Evolutionary conservation across 306 rosid genomes (phyloP).

Genomic region (Citrullus colocynthis): DNA sequence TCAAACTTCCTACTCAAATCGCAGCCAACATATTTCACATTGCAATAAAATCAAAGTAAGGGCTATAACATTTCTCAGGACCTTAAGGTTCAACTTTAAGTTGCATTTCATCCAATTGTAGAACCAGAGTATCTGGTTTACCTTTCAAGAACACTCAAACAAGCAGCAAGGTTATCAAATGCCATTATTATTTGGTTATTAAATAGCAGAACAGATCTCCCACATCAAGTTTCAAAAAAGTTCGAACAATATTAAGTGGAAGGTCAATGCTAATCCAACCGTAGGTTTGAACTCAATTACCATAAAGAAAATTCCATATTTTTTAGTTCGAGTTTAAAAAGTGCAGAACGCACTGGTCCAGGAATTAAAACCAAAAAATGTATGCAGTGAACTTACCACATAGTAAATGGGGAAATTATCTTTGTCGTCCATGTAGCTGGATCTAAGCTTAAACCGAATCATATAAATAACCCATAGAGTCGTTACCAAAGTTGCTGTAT

Average conservation of each 20-base stretch:
- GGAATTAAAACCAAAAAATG: neutral
- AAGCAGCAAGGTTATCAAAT: neutral
- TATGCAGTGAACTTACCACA: conserved; percentile 32
- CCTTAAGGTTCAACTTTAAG: neutral
- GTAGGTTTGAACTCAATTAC: neutral
- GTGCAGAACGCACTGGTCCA: neutral
- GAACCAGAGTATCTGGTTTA: neutral
- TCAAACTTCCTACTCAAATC: neutral
- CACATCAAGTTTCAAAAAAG: neutral
- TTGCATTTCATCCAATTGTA: neutral
- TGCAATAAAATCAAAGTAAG: neutral
- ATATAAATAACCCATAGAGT: conserved; percentile 69
- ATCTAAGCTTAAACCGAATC: conserved; percentile 49
- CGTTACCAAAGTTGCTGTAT: conserved; percentile 51
- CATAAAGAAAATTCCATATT: neutral
- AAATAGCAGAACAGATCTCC: neutral
- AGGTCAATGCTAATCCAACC: neutral
- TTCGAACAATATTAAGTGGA: neutral
- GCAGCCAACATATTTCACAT: neutral
- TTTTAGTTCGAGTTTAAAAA: neutral
- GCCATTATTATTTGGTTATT: neutral
- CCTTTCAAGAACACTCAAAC: neutral
- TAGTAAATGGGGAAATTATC: conserved; percentile 55
- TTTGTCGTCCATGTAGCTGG: conserved; percentile 60
- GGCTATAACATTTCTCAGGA: neutral